phyloP scores from a whole-genome alignment of 176 grass and related monocot genomes.

The Zoysia pacifica region DNA sequence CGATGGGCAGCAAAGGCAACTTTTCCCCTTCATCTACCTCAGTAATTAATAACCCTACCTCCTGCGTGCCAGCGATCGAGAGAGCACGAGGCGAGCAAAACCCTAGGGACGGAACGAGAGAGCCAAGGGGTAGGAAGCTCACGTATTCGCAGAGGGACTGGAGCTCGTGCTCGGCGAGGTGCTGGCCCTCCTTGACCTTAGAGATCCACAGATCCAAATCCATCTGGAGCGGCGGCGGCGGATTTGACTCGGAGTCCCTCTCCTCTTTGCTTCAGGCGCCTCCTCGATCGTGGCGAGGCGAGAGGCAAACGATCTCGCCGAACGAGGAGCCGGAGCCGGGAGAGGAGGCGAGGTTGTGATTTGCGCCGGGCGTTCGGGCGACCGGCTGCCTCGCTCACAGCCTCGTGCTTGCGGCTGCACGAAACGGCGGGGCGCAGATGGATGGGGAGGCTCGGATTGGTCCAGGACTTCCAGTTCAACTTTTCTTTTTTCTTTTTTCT shows the following conservation, averaged over 20 bases:
- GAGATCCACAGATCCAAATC: constrained; percentile 99
- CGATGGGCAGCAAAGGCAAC: constrained; percentile 3
- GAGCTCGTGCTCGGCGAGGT: constrained; percentile 95
- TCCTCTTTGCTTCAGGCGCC: constrained; percentile 36
- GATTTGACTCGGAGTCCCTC: neutral
- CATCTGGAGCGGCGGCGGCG: constrained; percentile 46
- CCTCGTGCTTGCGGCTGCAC: constrained; percentile 48
- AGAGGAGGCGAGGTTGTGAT: constrained; percentile 20
- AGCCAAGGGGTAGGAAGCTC: constrained; percentile 16
- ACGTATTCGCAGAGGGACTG: constrained; percentile 99
- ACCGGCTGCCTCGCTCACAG: constrained; percentile 38
- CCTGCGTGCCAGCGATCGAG: neutral
- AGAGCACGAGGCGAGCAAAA: constrained; percentile 30
- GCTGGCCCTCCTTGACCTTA: constrained; percentile 97
- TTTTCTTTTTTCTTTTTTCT: too few relatives aligned
- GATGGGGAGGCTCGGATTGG: constrained; percentile 30
- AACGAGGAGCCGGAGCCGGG: neutral
- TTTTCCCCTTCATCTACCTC: neutral
- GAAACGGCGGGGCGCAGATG: constrained; percentile 13
- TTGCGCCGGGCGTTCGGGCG: constrained; percentile 32
- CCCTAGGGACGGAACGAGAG: constrained; percentile 38
- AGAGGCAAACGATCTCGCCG: neutral
- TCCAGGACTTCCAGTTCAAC: too few relatives aligned
- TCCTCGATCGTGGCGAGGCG: constrained; percentile 35
- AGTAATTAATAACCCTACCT: constrained; percentile 15